Percentiles rank a stretch among this genome's conserved stretches.
Conservation (phyloP, 2,329 filamentous ascomycete species). For the Aphanoascus verrucosus region DNA sequence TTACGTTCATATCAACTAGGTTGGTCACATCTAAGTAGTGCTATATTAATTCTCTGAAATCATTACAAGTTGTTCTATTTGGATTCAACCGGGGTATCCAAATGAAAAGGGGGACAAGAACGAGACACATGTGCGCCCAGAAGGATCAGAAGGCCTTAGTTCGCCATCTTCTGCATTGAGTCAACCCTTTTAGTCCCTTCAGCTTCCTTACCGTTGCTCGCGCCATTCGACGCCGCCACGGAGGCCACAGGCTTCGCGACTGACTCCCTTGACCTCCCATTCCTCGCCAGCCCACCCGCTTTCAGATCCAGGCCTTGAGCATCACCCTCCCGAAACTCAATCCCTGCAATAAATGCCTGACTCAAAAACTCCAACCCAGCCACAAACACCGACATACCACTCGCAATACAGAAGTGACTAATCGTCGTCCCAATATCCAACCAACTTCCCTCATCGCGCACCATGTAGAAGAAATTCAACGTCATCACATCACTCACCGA, state of each 20-base stretch:
- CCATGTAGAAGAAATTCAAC: conserved; percentile 94
- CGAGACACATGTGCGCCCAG: no score
- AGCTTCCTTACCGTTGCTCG: no score
- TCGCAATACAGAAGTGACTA: conserved; percentile 89
- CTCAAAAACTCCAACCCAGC: conserved; percentile 77
- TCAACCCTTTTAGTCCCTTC: no score
- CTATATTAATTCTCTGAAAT: no score
- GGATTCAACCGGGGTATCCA: no score
- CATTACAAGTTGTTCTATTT: no score
- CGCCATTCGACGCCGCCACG: no score
- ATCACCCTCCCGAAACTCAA: conserved; percentile 44
- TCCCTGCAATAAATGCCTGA: conserved; percentile 67
- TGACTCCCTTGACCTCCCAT: neutral
- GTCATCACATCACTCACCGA: conserved; percentile 83
- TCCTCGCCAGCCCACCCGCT: neutral
- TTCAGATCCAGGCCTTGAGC: neutral
- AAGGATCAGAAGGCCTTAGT: no score
- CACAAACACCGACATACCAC: conserved; percentile 80
- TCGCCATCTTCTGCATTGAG: no score
- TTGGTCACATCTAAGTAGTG: no score
- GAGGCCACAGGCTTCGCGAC: neutral
- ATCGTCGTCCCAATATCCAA: conserved; percentile 96
- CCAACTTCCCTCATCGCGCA: conserved; percentile 93
- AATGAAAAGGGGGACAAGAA: no score
- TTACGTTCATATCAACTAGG: no score